A percentile compares a stretch with the other conserved stretches of the same genome.
phyloP scores from a whole-genome alignment of 2,329 filamentous ascomycete species.

The Trichoderma koningii region DNA sequence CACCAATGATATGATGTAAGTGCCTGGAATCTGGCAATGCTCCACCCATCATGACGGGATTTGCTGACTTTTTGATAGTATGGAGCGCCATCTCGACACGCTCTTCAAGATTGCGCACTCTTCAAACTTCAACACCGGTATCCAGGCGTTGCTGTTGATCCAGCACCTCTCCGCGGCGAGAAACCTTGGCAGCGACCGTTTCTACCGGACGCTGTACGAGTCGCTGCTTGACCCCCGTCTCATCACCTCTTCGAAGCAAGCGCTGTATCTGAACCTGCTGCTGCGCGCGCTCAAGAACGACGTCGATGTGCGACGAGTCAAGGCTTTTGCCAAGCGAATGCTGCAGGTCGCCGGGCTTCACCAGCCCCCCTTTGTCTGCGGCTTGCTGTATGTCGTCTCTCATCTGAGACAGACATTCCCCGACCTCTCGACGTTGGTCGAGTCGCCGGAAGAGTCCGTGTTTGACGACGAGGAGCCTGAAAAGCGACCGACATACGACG shows the following conservation, averaged over 20 bases:
- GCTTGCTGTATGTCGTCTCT: slow-evolving; percentile 84
- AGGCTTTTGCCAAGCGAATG: slow-evolving; percentile 93
- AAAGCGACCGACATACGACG: slow-evolving; percentile 65
- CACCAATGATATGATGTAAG: slow-evolving; percentile 72
- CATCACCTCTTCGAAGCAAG: slow-evolving; percentile 87
- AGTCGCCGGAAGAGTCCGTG: slow-evolving; percentile 72
- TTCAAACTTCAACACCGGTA: slow-evolving; percentile 97
- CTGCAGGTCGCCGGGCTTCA: slow-evolving; percentile 85
- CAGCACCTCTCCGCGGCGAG: slow-evolving; percentile 85
- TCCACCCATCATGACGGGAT: background rate
- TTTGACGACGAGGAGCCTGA: slow-evolving; percentile 64
- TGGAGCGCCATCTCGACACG: slow-evolving; percentile 89
- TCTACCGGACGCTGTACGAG: slow-evolving; percentile 94
- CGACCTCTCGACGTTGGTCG: slow-evolving; percentile 74
- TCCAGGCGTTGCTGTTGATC: slow-evolving; percentile 92
- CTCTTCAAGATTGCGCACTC: slow-evolving; percentile 96
- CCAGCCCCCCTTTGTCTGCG: slow-evolving; percentile 89
- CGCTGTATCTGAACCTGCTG: slow-evolving; percentile 89
- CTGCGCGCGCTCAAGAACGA: slow-evolving; percentile 88
- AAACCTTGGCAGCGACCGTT: slow-evolving; percentile 81
- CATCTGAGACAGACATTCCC: slow-evolving; percentile 81
- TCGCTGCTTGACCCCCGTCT: slow-evolving; percentile 89
- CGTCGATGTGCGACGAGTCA: slow-evolving; percentile 85
- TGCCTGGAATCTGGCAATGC: slow-evolving; percentile 23
- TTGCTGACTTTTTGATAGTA: slow-evolving; percentile 46